phyloP scores from a whole-genome alignment of 2,329 filamentous ascomycete species.

The Magnaporthiopsis rhizophila region DNA sequence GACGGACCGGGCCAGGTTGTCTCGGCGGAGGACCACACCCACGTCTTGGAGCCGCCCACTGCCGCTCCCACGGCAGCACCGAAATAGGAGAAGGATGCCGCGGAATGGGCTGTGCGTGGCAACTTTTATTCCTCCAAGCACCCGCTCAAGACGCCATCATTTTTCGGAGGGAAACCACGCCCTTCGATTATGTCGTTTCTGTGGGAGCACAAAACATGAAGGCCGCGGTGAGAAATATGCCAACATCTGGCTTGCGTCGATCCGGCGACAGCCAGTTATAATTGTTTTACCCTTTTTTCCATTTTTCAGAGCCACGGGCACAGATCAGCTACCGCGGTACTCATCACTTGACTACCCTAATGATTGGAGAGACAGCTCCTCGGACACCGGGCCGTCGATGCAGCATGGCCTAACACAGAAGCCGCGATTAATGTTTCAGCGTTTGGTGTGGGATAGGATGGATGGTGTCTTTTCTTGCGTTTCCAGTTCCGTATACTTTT shows the following conservation, averaged over 20 bases:
- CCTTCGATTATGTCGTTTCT: not conserved
- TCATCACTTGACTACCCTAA: not conserved
- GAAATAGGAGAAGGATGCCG: not conserved
- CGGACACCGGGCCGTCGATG: not conserved
- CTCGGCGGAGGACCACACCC: constrained; percentile 68
- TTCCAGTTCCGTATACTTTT: not conserved
- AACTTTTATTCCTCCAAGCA: not conserved
- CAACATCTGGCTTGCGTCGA: not conserved
- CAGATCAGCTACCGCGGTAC: not conserved
- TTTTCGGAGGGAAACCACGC: not conserved
- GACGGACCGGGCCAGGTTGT: constrained; percentile 61
- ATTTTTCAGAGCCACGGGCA: not conserved
- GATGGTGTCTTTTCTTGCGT: not conserved
- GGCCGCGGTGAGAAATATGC: not conserved
- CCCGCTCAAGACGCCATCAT: not conserved
- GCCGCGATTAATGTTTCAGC: not conserved
- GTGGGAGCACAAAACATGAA: not conserved
- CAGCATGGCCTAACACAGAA: not conserved
- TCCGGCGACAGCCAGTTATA: not conserved
- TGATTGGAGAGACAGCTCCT: not conserved
- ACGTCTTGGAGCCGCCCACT: constrained; percentile 71
- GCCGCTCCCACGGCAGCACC: not conserved
- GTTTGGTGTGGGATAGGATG: not conserved
- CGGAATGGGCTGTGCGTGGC: not conserved
- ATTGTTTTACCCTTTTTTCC: not conserved